Conservation (phyloP, 2,329 filamentous ascomycete species). For the Trichoderma arundinaceum region DNA sequence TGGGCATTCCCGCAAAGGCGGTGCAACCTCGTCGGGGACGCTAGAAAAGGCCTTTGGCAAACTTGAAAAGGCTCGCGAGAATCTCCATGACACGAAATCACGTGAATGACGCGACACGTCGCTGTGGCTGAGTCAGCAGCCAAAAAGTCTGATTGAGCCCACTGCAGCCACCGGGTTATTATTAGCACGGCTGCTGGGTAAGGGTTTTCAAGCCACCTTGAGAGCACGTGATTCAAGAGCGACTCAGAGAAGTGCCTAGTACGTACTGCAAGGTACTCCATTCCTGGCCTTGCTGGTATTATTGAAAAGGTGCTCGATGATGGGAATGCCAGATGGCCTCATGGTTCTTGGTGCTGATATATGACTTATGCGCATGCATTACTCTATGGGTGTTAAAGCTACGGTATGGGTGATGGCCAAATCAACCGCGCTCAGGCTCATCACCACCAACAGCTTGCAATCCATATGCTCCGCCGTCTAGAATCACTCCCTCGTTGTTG, state of each 20-base stretch:
- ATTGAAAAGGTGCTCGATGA: too few species aligned
- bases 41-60: too few species aligned
- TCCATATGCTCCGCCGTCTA: slow-evolving; percentile 62
- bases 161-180: background rate
- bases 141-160: background rate
- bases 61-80: background rate
- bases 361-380: too few species aligned
- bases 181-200: slow-evolving; percentile 1
- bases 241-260: too few species aligned
- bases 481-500: slow-evolving; percentile 63
- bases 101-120: slow-evolving; percentile 37
- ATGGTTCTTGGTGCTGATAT: too few species aligned
- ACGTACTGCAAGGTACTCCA: too few species aligned
- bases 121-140: slow-evolving; percentile 18
- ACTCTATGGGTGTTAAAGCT: too few species aligned
- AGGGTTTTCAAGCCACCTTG: background rate
- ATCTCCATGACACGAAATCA: slow-evolving; percentile 45
- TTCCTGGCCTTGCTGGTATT: too few species aligned
- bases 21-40: background rate
- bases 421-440: slow-evolving; percentile 50
- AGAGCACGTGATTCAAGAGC: background rate
- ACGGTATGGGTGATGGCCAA: background rate
- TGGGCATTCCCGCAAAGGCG: background rate
- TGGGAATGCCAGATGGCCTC: too few species aligned
- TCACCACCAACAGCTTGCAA: slow-evolving; percentile 32